Base-by-base conservation (phyloP, 2,329 filamentous ascomycete species). In the Xylariaceae sp. region DNA sequence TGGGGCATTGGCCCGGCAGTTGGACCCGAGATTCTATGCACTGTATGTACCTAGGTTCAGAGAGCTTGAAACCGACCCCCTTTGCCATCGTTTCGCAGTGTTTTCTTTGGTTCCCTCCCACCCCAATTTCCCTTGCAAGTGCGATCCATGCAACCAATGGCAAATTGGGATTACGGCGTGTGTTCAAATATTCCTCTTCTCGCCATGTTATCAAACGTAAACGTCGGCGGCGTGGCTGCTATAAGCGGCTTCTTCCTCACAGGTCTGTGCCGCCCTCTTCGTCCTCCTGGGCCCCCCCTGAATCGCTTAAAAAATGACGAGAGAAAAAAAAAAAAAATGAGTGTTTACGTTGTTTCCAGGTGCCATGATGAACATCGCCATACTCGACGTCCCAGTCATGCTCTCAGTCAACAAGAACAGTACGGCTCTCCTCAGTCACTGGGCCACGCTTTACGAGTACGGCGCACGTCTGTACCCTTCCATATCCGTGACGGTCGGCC, bases 301-400 rank as follows among this genome's bases (percentile, higher is more conserved):
- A n/a, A n/a, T n/a, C n/a, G n/a, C n/a, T n/a, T n/a, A n/a, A n/a
- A n/a, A n/a, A n/a, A n/a, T n/a, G n/a, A n/a, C n/a, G n/a, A n/a
- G n/a, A n/a, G n/a, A n/a, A n/a, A n/a, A n/a, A n/a, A n/a, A n/a
- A n/a, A 19, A 36, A 16, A 11, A 4, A 36, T 36, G 5, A 3
- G 5, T 3, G 19, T 20, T 6, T 36, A 19, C 19, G 14, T 19
- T 36, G 14, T 10, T 35, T 35, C 10, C 19, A 36, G 34, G 34
- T 14, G 34, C 34, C 34, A 36, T 36, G 34, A 36, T 36, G 34
- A 36, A 36, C 19, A 36, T 36, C 19, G 34, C 34, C n/a, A 36
- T 36, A 17, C 19, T 36, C n/a, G 34, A 36, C 34, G 34, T 36
- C 10, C 34, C 34, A 3, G 34, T 36, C 34, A 14, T 36, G 14